Percentiles rank a stretch among this genome's conserved stretches.
These are phyloP conservation scores for Eucalyptus regnans DNA, from an alignment of 345 rosid species.

Conservation along the genomic window DNA sequence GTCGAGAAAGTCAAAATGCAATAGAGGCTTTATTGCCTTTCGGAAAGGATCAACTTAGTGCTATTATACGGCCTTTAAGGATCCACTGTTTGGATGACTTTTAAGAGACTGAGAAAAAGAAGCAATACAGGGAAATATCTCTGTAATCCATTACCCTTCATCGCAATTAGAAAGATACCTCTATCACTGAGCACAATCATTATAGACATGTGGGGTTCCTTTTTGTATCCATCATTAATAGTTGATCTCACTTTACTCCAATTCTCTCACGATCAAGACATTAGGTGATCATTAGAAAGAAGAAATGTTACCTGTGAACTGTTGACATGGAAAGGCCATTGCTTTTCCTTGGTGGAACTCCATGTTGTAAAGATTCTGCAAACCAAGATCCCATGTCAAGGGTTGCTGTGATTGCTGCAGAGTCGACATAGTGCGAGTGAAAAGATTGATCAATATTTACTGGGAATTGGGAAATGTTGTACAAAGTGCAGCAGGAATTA, in stretches of 20 bases:
- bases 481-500: conserved; percentile 3
- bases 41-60: background rate
- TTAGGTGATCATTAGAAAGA: background rate
- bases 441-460: background rate
- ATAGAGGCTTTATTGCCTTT: background rate
- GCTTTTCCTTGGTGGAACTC: conserved; percentile 39
- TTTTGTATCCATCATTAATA: background rate
- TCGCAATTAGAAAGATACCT: background rate
- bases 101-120: background rate
- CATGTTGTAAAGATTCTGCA: conserved; percentile 47
- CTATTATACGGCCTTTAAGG: background rate
- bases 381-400: conserved; percentile 53
- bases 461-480: background rate
- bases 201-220: background rate
- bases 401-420: conserved; percentile 21
- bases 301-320: conserved; percentile 30
- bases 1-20: background rate
- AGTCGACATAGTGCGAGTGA: background rate
- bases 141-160: background rate
- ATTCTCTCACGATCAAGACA: background rate
- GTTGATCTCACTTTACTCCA: background rate
- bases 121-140: background rate
- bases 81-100: background rate
- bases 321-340: conserved; percentile 23
- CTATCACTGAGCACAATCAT: conserved; percentile 1